These are phyloP conservation scores for Gymnopilus dilepis DNA, from an alignment of 768 basidiomycete species.

Conservation along the genomic window DNA sequence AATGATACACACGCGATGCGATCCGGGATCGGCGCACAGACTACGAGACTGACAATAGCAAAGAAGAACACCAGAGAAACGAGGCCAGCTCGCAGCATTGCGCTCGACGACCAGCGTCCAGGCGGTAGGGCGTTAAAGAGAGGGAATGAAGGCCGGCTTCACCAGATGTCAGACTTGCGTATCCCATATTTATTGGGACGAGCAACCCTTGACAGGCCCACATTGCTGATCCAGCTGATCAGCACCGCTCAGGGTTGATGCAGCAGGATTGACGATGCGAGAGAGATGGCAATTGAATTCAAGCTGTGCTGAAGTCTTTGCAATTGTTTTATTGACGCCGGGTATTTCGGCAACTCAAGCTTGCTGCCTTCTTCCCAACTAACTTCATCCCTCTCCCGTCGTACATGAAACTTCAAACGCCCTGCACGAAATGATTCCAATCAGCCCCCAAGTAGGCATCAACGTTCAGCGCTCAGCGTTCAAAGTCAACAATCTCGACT, in stretches of 20 bases:
- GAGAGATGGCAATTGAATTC: background rate
- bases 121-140: background rate
- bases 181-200: background rate
- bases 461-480: too few relatives aligned
- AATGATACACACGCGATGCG: background rate
- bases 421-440: background rate
- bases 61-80: background rate
- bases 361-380: background rate
- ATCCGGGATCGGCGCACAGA: background rate
- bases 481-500: too few relatives aligned
- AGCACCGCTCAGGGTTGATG: background rate
- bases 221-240: slow-evolving; percentile 4
- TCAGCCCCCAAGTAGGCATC: background rate
- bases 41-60: background rate
- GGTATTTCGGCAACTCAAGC: background rate
- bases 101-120: slow-evolving; percentile 2
- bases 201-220: background rate
- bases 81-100: slow-evolving; percentile 7
- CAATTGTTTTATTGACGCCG: background rate
- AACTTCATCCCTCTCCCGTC: background rate
- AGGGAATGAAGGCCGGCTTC: slow-evolving; percentile 6
- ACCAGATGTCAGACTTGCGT: background rate
- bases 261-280: background rate
- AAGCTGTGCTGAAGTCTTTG: background rate
- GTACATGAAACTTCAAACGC: background rate